Percentiles rank a stretch among this genome's conserved stretches.
These are phyloP conservation scores for Trametopsis cervina DNA, from an alignment of 768 basidiomycete genomes.

Conservation along the genomic window DNA sequence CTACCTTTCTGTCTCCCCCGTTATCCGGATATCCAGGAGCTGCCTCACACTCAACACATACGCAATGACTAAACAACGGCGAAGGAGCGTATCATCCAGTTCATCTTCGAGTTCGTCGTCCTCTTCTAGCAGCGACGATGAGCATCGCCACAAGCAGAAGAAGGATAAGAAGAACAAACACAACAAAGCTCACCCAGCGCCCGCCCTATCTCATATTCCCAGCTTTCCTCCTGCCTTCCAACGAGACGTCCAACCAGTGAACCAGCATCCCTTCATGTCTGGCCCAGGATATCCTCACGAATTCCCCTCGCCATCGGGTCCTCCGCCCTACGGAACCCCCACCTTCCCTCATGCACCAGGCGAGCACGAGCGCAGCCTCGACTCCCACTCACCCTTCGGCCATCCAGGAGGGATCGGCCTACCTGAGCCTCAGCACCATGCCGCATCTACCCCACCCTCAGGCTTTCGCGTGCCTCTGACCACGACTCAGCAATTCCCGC, in stretches of 20 bases:
- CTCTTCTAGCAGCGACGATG: slow-evolving; percentile 18
- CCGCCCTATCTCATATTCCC: not conserved
- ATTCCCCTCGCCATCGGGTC: not conserved
- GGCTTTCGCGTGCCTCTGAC: slow-evolving; percentile 59
- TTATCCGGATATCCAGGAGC: too few relatives aligned
- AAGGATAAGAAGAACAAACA: slow-evolving; percentile 16
- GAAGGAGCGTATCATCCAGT: slow-evolving; percentile 12
- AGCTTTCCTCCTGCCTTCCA: slow-evolving; percentile 3
- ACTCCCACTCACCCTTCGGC: slow-evolving; percentile 4
- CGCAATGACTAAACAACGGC: slow-evolving; percentile 9
- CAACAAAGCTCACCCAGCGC: not conserved
- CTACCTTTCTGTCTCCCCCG: too few relatives aligned
- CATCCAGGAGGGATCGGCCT: not conserved
- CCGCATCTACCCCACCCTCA: slow-evolving; percentile 41
- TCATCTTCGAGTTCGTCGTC: slow-evolving; percentile 16
- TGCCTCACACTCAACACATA: too few relatives aligned
- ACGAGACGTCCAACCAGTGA: too few relatives aligned
- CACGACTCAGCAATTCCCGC: slow-evolving; percentile 36
- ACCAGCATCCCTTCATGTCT: slow-evolving; percentile 5
- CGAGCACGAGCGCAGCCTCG: slow-evolving; percentile 3
- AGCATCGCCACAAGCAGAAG: slow-evolving; percentile 21
- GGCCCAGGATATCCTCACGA: not conserved
- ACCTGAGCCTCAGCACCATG: slow-evolving; percentile 6
- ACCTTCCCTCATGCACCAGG: slow-evolving; percentile 4
- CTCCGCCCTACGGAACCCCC: slow-evolving; percentile 2